These are phyloP conservation scores for Penicillium cosmopolitanum DNA, from an alignment of 495 filamentous ascomycete genomes.

Conservation along the genomic window DNA sequence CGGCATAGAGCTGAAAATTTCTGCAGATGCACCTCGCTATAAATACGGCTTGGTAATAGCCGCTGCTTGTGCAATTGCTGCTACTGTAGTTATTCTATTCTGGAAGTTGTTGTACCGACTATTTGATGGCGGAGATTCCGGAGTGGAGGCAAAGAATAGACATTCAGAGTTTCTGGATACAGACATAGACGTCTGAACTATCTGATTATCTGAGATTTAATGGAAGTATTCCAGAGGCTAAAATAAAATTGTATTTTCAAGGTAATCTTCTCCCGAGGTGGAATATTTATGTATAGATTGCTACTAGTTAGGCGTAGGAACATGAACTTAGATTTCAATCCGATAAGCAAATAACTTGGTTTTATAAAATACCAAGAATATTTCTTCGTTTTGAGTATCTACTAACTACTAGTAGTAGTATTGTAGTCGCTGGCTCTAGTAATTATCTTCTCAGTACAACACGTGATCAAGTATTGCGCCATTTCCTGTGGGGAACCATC, in stretches of 20 bases:
- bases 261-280: too few relatives aligned
- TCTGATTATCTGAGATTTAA: too few relatives aligned
- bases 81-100: conserved; percentile 17
- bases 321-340: too few relatives aligned
- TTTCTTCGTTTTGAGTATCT: too few relatives aligned
- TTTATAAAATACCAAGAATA: too few relatives aligned
- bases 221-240: too few relatives aligned
- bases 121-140: conserved; percentile 9
- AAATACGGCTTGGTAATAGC: conserved; percentile 7
- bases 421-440: too few relatives aligned
- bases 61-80: conserved; percentile 13
- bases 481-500: neutral
- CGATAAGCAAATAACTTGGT: too few relatives aligned
- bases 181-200: neutral
- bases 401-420: too few relatives aligned
- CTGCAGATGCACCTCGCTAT: conserved; percentile 8
- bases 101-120: conserved; percentile 17
- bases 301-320: too few relatives aligned
- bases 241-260: too few relatives aligned
- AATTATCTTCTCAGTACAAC: neutral
- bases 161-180: neutral
- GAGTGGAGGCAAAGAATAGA: neutral
- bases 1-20: neutral
- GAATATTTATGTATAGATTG: too few relatives aligned
- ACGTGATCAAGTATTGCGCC: conserved; percentile 5